Conservation (phyloP, 495 filamentous ascomycete species). For the Letharia lupina region DNA sequence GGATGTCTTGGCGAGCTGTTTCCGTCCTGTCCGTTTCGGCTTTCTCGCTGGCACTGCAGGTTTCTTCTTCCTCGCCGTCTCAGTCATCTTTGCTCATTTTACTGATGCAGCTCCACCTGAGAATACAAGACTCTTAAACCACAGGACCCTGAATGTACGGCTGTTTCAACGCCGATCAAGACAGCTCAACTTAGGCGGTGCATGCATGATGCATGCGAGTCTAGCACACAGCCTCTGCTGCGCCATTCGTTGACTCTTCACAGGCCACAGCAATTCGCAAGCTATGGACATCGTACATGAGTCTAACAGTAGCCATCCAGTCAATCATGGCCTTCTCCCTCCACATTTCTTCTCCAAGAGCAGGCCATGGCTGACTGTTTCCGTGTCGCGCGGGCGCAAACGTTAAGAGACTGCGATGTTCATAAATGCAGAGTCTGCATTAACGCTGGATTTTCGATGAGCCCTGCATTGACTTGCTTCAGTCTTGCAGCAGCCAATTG, state of each 20-base stretch:
- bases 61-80: conserved; percentile 1
- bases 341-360: neutral
- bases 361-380: neutral
- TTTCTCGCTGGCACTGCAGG: neutral
- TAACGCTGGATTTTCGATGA: neutral
- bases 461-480: neutral
- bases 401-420: neutral
- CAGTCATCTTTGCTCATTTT: neutral
- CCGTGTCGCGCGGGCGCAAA: neutral
- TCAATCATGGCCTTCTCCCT: neutral
- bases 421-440: neutral
- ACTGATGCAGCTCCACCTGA: neutral
- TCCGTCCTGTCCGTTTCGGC: neutral
- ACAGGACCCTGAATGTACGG: neutral
- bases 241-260: neutral
- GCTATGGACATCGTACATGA: neutral
- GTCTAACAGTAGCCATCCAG: neutral
- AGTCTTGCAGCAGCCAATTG: neutral
- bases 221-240: conserved; percentile 4
- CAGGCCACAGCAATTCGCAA: neutral
- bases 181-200: neutral
- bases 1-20: conserved; percentile 1
- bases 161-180: neutral
- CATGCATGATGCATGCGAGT: neutral
- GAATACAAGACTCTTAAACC: neutral